phyloP scores from a whole-genome alignment of 2,329 filamentous ascomycete species.

The Cytospora piceicola region DNA sequence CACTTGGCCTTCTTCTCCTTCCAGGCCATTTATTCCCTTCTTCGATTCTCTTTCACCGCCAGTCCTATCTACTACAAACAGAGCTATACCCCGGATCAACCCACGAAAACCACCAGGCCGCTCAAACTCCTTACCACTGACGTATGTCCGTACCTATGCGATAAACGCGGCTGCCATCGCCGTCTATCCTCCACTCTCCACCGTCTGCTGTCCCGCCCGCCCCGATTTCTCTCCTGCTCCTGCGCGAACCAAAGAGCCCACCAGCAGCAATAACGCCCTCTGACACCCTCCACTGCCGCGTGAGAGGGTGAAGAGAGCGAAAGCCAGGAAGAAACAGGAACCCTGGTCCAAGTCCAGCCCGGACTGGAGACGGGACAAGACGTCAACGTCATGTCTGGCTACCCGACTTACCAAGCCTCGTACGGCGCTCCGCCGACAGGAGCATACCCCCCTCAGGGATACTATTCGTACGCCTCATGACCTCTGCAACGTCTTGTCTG shows the following conservation, averaged over 20 bases:
- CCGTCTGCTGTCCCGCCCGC: not conserved
- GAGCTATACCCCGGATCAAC: not conserved
- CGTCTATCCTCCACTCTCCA: not conserved
- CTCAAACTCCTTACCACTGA: not conserved
- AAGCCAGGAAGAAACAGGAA: not conserved
- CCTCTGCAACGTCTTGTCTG: not conserved
- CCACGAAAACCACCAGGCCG: not conserved
- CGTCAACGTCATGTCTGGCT: conserved; percentile 60
- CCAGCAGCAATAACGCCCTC: conserved; percentile 9
- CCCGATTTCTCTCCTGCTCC: conserved; percentile 6
- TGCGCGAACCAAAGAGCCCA: not conserved
- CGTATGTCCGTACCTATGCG: not conserved
- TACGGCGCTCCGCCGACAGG: conserved; percentile 30
- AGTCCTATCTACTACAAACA: not conserved
- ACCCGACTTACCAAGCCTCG: conserved; percentile 54
- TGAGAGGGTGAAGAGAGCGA: conserved; percentile 18
- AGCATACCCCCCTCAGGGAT: conserved; percentile 29
- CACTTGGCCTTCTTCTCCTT: conserved; percentile 7
- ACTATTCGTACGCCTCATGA: conserved; percentile 28
- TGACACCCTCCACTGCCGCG: conserved; percentile 12
- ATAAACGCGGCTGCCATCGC: not conserved
- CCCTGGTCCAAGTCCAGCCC: not conserved
- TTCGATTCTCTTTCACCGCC: conserved; percentile 13
- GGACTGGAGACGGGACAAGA: conserved; percentile 6
- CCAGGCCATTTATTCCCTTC: conserved; percentile 18